Base-by-base conservation (phyloP, 495 filamentous ascomycete genomes). In the Terfezia boudieri region DNA sequence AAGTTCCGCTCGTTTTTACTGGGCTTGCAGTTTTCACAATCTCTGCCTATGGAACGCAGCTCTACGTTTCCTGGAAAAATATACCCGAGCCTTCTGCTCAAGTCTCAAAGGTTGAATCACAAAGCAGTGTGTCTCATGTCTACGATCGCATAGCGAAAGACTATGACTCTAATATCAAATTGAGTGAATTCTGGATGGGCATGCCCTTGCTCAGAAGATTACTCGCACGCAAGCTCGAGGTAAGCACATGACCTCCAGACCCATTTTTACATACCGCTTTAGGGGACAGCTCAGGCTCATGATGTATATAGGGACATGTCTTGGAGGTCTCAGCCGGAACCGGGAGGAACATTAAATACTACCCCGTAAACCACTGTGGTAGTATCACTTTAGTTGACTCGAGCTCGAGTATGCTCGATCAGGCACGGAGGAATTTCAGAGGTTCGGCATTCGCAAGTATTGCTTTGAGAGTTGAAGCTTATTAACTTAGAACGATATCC, bases 281-380 rank as follows among this genome's bases (percentile, higher is more conserved):
- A 32, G 26, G 26, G 26, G 4, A 4, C 26, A 32, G 26, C 4
- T 32, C 1, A 32, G 37, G 7, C 53, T 50, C 7, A 36, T n/a
- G 49, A 16, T 7, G 37, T 46, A 53, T 52, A 8, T 69, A 71
- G 14, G 90, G 92, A 1, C 71, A 95, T 66, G 87, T 95, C 6
- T 72, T 94, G 17, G 92, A 98, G 66, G 79, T 88, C 11, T 83
- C 83, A 52, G 83, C 83, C 43, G 92, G 90, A 20, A 93, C 92
- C n/a, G 90, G 92, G 0, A 71, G 89, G 43, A 98, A 95, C 63
- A 63, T 83, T 36, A 70, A 74, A 22, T 94, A 78, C 68, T 96
- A 92, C 66, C 67, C 59, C n/a, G 53, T 67, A 56, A 66, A 56
- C 55, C 66, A 57, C 41, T 73, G 50, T 53, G 61, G 54, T 65